These are phyloP conservation scores for Picochlorum sp. DNA, from an alignment of 139 green algal species.

Conservation along the genomic window DNA sequence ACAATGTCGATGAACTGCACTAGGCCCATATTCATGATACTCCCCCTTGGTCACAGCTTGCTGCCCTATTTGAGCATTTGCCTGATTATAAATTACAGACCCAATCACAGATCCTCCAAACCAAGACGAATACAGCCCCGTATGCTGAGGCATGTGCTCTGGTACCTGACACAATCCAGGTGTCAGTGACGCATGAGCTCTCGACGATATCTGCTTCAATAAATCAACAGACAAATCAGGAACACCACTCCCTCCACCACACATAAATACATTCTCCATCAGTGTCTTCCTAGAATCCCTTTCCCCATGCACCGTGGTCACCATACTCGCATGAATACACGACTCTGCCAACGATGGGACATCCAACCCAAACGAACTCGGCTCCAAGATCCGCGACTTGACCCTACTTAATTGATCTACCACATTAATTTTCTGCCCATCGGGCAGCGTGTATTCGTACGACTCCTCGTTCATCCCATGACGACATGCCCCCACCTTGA, in stretches of 20 bases:
- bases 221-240: slow-evolving; percentile 33
- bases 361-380: no score
- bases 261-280: slow-evolving; percentile 47
- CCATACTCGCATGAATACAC: no score
- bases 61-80: slow-evolving; percentile 55
- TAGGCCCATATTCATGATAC: slow-evolving; percentile 77
- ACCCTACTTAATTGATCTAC: slow-evolving; percentile 12
- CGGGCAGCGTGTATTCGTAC: slow-evolving; percentile 39
- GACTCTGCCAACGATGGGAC: no score
- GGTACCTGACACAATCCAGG: slow-evolving; percentile 29
- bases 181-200: slow-evolving; percentile 15
- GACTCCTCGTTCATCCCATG: not conserved
- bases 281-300: slow-evolving; percentile 25
- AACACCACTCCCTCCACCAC: slow-evolving; percentile 38
- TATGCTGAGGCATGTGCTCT: slow-evolving; percentile 68
- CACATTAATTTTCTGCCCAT: slow-evolving; percentile 43
- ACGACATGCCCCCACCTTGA: slow-evolving; percentile 1
- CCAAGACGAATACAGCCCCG: slow-evolving; percentile 53
- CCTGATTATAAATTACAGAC: slow-evolving; percentile 49
- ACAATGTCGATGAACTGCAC: slow-evolving; percentile 62
- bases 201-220: slow-evolving; percentile 31
- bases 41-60: slow-evolving; percentile 56
- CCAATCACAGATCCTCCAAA: slow-evolving; percentile 80
- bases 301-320: no score
- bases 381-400: not conserved